Conservation (phyloP, 352 stramenopile genomes). For the Phytophthora capsici region DNA sequence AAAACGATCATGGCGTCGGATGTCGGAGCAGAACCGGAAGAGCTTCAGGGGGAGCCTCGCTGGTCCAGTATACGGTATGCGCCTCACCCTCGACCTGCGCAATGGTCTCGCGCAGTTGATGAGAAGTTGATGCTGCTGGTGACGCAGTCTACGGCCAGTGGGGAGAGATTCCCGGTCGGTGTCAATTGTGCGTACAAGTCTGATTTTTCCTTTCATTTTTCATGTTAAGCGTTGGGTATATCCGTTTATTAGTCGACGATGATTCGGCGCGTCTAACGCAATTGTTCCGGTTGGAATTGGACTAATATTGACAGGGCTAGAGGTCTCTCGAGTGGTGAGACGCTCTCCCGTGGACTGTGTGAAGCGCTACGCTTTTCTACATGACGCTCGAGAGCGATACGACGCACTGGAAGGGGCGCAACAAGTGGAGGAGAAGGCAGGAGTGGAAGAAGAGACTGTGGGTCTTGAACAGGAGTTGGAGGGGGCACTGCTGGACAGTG, state of each 20-base stretch:
- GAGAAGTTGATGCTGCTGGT: conserved; percentile 70
- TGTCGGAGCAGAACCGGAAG: conserved; percentile 37
- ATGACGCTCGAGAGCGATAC: conserved; percentile 50
- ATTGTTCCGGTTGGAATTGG: conserved; percentile 20
- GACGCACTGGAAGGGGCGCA: conserved; percentile 24
- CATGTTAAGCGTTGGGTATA: not conserved
- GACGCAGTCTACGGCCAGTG: conserved; percentile 71
- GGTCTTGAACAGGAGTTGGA: conserved; percentile 26
- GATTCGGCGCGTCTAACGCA: conserved; percentile 8
- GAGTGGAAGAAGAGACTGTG: conserved; percentile 12
- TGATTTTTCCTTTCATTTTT: not conserved
- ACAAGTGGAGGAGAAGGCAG: conserved; percentile 24
- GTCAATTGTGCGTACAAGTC: conserved; percentile 75
- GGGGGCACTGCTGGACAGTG: conserved; percentile 33
- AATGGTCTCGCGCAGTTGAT: conserved; percentile 59
- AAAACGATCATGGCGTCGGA: conserved; percentile 25
- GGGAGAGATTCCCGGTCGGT: conserved; percentile 80
- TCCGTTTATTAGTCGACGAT: not conserved
- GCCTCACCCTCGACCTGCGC: conserved; percentile 27
- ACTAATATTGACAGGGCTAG: conserved; percentile 53
- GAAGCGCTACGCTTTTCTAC: conserved; percentile 79
- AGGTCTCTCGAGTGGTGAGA: conserved; percentile 62
- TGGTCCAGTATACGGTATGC: conserved; percentile 68
- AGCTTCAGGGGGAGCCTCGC: conserved; percentile 68
- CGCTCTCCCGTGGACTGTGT: conserved; percentile 81